These are phyloP conservation scores for Vinca minor DNA, from an alignment of 257 asterid species.

Conservation along the genomic window DNA sequence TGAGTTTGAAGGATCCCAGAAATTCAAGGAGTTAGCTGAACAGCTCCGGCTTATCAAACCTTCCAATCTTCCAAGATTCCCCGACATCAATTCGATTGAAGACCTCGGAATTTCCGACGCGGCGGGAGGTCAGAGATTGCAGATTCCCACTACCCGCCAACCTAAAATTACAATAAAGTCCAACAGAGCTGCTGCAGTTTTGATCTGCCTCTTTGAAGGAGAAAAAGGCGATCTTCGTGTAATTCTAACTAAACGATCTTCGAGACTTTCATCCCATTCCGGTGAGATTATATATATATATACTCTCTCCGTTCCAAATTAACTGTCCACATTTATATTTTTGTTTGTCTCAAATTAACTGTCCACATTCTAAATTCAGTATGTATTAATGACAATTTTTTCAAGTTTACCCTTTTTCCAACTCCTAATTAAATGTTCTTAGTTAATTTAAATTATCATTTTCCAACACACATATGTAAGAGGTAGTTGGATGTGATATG, in stretches of 20 bases:
- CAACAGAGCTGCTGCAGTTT: slow-evolving; percentile 61
- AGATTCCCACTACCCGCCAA: slow-evolving; percentile 4
- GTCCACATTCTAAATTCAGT: too few relatives aligned
- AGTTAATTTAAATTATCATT: too few relatives aligned
- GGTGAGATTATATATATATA: slow-evolving; percentile 23
- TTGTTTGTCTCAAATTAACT: too few relatives aligned
- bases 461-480: too few relatives aligned
- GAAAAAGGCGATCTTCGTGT: slow-evolving; percentile 53
- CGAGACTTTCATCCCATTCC: slow-evolving; percentile 52
- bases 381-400: too few relatives aligned
- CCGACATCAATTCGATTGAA: background rate
- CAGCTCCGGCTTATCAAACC: slow-evolving; percentile 33
- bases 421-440: too few relatives aligned
- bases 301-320: background rate
- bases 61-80: background rate
- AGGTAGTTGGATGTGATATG: too few relatives aligned
- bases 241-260: slow-evolving; percentile 68
- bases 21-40: slow-evolving; percentile 31
- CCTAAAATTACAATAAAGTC: slow-evolving; percentile 12
- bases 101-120: slow-evolving; percentile 11
- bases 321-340: too few relatives aligned
- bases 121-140: background rate
- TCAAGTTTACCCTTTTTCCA: too few relatives aligned
- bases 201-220: slow-evolving; percentile 65
- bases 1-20: slow-evolving; percentile 27